Evolutionary conservation across 176 grass and related monocot genomes (phyloP).

Genomic region (Aechmea fasciata): DNA sequence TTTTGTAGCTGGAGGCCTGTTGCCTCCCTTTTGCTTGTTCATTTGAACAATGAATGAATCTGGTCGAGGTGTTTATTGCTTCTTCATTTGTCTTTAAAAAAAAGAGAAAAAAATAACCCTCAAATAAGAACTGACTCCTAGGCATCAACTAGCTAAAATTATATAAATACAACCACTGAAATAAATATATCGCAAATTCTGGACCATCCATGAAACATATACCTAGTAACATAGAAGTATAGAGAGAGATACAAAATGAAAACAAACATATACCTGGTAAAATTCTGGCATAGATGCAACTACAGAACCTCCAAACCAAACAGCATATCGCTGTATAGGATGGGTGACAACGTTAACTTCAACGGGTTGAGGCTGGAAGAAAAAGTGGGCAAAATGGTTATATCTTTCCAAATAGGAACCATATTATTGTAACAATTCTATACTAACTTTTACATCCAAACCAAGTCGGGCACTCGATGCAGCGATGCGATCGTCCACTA

Average conservation of each 20-base stretch:
- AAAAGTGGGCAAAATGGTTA: conserved; percentile 14
- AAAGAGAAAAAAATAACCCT: no score
- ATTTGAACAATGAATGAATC: no score
- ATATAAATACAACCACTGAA: not conserved
- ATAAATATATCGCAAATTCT: not conserved
- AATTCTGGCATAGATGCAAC: conserved; percentile 94
- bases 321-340: conserved; percentile 85
- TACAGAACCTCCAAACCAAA: conserved; percentile 96
- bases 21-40: no score
- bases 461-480: conserved; percentile 55
- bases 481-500: conserved; percentile 79
- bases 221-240: conserved; percentile 3
- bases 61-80: no score
- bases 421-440: not conserved
- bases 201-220: not conserved
- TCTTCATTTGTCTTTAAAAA: no score
- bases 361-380: conserved; percentile 55
- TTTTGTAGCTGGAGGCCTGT: no score
- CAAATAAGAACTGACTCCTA: no score
- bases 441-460: conserved; percentile 80
- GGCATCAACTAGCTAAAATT: no score
- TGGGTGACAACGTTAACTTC: conserved; percentile 92
- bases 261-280: conserved; percentile 40
- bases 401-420: conserved; percentile 6
- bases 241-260: conserved; percentile 6